A percentile compares a stretch with the other conserved stretches of the same genome.
Evolutionary conservation across 257 asterid genomes (phyloP).

Genomic region (Anisodus acutangulus): DNA sequence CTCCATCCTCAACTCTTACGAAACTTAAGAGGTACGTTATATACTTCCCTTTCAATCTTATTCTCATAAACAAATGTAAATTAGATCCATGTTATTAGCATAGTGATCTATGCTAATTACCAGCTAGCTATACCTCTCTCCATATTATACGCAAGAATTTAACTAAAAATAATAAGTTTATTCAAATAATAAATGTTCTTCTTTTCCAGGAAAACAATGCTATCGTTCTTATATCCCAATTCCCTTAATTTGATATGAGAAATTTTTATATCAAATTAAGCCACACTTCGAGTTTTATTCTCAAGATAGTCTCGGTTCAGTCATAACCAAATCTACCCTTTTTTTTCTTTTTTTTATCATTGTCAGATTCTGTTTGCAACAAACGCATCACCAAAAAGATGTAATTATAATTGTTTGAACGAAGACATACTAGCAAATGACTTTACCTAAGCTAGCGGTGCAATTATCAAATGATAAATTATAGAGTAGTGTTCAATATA

Average conservation of each 20-base stretch:
- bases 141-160: not conserved
- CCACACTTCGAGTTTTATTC: not conserved
- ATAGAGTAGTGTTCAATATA: too few species aligned
- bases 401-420: not conserved
- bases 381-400: not conserved
- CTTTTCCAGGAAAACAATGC: not conserved
- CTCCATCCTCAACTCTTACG: not conserved
- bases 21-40: not conserved
- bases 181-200: not conserved
- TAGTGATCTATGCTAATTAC: not conserved
- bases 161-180: not conserved
- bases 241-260: not conserved
- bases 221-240: not conserved
- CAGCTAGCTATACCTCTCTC: not conserved
- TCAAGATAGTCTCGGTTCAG: not conserved
- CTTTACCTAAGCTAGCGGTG: not conserved
- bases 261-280: too few species aligned
- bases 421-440: not conserved
- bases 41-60: not conserved
- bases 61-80: not conserved
- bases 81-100: not conserved
- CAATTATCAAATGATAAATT: not conserved
- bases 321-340: not conserved
- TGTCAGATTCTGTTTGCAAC: not conserved
- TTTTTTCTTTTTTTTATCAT: not conserved